Base-by-base conservation (phyloP, 306 rosid species). In the Lagenaria siceraria region DNA sequence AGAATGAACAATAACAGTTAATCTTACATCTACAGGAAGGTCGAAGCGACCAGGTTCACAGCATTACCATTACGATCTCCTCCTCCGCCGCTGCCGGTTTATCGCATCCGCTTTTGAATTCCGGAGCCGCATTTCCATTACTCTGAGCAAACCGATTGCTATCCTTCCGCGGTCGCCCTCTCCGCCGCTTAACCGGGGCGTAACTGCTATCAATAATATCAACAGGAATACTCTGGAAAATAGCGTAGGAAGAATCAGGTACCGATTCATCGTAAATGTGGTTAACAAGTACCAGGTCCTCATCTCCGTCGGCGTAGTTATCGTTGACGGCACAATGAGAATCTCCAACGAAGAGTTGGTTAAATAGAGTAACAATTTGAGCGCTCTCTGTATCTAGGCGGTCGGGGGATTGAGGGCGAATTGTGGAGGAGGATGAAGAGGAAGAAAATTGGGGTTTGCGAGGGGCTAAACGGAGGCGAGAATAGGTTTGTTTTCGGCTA, bases 401-500 rank as follows among this genome's bases (percentile, higher is more conserved):
- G 40, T 82, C 87, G 21, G 76, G 68, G 77, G 74, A 78, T 31
- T 52, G 87, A 65, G 52, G 82, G 22, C 81, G 78, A 80, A 33
- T 43, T 72, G 8, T 1, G 33, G 85, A 18, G 19, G 87, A 60
- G 85, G 86, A 76, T 3, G 75, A 31, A 11, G 81, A 7, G 59
- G 88, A 69, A 3, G 83, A 31, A 59, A 36, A 75, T 42, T 80
- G 88, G 55, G 84, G 75, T 66, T 81, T 82, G 14, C 92, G 94
- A 56, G 95, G 90, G 5, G 87, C 83, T 13, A 93, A 86, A 74
- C 92, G 97, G 80, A 93, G 94, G 52, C 90, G 89, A 12, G 97
- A 90, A 81, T 69, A 93, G 59, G 98, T 93, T 74, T 93, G 98
- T 51, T 90, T 93, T 2, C 98, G 97, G 77, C 98, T 93, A 4